These are phyloP conservation scores for Rickenella mellea DNA, from an alignment of 768 basidiomycete genomes.

Conservation along the genomic window DNA sequence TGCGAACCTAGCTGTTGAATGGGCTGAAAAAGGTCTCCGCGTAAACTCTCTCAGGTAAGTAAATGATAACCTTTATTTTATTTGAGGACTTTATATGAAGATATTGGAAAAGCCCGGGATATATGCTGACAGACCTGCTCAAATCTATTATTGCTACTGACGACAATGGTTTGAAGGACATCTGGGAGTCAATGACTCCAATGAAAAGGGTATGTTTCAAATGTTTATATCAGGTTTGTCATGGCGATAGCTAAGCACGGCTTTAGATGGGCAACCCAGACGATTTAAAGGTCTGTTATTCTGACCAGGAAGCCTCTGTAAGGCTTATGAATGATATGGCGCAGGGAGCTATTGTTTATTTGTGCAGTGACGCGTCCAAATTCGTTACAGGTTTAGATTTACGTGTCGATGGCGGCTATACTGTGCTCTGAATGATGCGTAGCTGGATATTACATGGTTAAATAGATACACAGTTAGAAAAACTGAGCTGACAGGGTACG, in stretches of 20 bases:
- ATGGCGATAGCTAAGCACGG: slow-evolving; percentile 10
- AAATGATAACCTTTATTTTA: background rate
- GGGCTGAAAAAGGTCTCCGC: slow-evolving; percentile 83
- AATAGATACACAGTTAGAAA: too few species aligned
- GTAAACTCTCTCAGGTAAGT: slow-evolving; percentile 71
- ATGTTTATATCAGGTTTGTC: background rate
- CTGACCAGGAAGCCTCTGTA: background rate
- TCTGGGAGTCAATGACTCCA: slow-evolving; percentile 79
- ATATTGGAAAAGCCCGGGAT: slow-evolving; percentile 58
- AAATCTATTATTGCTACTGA: slow-evolving; percentile 72
- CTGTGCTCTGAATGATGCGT: slow-evolving; percentile 45
- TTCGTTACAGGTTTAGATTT: slow-evolving; percentile 87
- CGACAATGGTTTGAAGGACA: slow-evolving; percentile 55
- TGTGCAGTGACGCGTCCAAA: slow-evolving; percentile 81
- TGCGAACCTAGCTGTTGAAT: slow-evolving; percentile 85
- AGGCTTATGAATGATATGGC: background rate
- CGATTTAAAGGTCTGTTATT: slow-evolving; percentile 61
- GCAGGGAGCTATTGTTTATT: slow-evolving; percentile 81
- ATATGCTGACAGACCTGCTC: slow-evolving; percentile 89
- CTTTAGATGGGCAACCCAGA: slow-evolving; percentile 83
- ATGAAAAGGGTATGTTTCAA: slow-evolving; percentile 62
- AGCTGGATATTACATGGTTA: too few species aligned
- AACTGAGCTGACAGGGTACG: too few species aligned
- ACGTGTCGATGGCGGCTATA: slow-evolving; percentile 87
- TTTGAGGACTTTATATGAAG: background rate